Evolutionary conservation across 1,139 yeast species (phyloP), one percentile per base, ranked within the genome.

Genomic region (Blastobotrys malaysiensis): DNA sequence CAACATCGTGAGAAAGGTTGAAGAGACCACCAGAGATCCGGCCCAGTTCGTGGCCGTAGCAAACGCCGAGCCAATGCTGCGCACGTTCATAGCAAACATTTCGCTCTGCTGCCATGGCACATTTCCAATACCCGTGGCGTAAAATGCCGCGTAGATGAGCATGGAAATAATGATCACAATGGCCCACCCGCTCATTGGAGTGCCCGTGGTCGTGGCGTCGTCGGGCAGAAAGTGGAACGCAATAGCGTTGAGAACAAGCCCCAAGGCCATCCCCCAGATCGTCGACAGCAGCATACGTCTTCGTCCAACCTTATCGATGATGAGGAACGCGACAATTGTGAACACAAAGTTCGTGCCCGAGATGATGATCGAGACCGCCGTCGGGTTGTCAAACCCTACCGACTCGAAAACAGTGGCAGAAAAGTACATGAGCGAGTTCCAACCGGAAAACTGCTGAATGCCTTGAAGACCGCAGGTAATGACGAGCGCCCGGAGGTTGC

Each of bases 51-150:
- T 84, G 21, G 91, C 90, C 9, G 98, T 88, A 1, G 97, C 91
- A 65, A 82, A 86, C 62, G 95, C 87, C 3, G 90, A 48, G 58
- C 99, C 99, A 48, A 89, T 79, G 55, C 97, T 95, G 69, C 99
- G 82, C 46, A 91, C 97, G 60, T 84, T 81, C 76, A 90, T 96
- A 24, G 97, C 93, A 75, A 91, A 90, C 67, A 91, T 75, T 72
- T 91, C 98, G 52, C 93, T 86, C 66, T 95, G 98, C 65, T 93
- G 96, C 98, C 98, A 91, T 51, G 98, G 98, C 57, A 89, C 91
- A 69, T 91, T 90, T 72, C 98, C 98, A 63, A 91, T 88, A 63
- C 98, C 98, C 60, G 88, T 77, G 46, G 97, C 96, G 69, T 91
- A 91, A 55, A 86, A 83, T 4, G 95, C 97, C 49, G 90, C 96